Conservation (phyloP, 2,329 filamentous ascomycete species). For the Aspergillus fumigatus region DNA sequence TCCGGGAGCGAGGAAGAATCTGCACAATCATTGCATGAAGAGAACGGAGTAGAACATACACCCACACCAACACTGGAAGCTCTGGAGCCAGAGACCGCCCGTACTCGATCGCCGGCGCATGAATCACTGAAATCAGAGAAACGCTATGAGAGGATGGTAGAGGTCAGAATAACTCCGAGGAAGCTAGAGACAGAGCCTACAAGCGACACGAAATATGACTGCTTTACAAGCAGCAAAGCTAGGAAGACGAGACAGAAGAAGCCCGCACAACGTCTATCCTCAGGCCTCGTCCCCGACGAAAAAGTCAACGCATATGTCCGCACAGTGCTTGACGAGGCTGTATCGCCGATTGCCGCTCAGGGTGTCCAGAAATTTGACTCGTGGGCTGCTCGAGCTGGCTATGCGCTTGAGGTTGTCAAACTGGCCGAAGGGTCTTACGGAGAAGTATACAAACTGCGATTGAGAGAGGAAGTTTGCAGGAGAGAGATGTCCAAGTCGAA, state of each 20-base stretch:
- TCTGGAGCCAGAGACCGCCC: constrained; percentile 1
- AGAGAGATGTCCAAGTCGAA: constrained; percentile 34
- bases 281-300: constrained; percentile 30
- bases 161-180: constrained; percentile 22
- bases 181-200: background rate
- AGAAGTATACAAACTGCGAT: constrained; percentile 57
- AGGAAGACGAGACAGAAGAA: constrained; percentile 16
- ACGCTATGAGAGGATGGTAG: constrained; percentile 23
- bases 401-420: constrained; percentile 49
- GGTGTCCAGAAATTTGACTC: constrained; percentile 36
- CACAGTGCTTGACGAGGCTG: constrained; percentile 34
- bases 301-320: constrained; percentile 33
- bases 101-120: constrained; percentile 1
- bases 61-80: background rate
- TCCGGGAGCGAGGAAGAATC: background rate
- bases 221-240: constrained; percentile 2
- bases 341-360: constrained; percentile 32
- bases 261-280: constrained; percentile 22
- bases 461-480: constrained; percentile 34
- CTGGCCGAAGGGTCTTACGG: constrained; percentile 64
- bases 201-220: background rate
- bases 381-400: constrained; percentile 36
- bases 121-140: constrained; percentile 2
- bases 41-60: background rate
- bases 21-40: background rate